These are phyloP conservation scores for Knoxdaviesia capensis DNA, from an alignment of 2,329 filamentous ascomycete species.

Conservation along the genomic window DNA sequence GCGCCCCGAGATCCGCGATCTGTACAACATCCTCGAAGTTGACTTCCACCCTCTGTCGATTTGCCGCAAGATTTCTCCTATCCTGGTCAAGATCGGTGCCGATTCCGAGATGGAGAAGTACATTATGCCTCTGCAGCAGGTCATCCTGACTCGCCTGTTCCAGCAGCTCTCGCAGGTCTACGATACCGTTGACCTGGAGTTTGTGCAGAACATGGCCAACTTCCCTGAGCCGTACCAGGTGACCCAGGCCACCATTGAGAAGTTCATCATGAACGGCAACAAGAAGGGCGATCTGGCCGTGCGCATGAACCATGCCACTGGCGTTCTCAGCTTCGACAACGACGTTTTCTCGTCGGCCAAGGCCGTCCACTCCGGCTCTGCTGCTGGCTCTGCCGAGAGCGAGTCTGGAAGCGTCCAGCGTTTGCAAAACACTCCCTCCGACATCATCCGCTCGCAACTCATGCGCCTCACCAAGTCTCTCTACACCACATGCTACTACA, in stretches of 20 bases:
- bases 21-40: slow-evolving; percentile 97
- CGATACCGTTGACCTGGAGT: slow-evolving; percentile 86
- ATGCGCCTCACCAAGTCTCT: slow-evolving; percentile 79
- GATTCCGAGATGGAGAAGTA: slow-evolving; percentile 97
- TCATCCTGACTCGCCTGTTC: slow-evolving; percentile 94
- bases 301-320: slow-evolving; percentile 86
- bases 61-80: slow-evolving; percentile 97
- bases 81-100: slow-evolving; percentile 77
- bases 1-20: slow-evolving; percentile 81
- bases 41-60: slow-evolving; percentile 98
- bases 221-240: slow-evolving; percentile 97
- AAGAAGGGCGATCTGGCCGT: slow-evolving; percentile 98
- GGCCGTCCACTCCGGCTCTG: slow-evolving; percentile 68
- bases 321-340: slow-evolving; percentile 89
- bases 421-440: slow-evolving; percentile 90
- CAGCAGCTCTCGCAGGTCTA: slow-evolving; percentile 98
- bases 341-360: slow-evolving; percentile 97
- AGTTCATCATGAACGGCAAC: slow-evolving; percentile 99
- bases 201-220: slow-evolving; percentile 80
- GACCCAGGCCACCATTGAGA: slow-evolving; percentile 77
- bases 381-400: slow-evolving; percentile 68
- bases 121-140: slow-evolving; percentile 85
- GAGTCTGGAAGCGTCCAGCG: slow-evolving; percentile 77
- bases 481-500: slow-evolving; percentile 86
- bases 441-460: slow-evolving; percentile 91